Conservation (phyloP, 176 grass and related monocot genomes). For the Phoenix dactylifera region DNA sequence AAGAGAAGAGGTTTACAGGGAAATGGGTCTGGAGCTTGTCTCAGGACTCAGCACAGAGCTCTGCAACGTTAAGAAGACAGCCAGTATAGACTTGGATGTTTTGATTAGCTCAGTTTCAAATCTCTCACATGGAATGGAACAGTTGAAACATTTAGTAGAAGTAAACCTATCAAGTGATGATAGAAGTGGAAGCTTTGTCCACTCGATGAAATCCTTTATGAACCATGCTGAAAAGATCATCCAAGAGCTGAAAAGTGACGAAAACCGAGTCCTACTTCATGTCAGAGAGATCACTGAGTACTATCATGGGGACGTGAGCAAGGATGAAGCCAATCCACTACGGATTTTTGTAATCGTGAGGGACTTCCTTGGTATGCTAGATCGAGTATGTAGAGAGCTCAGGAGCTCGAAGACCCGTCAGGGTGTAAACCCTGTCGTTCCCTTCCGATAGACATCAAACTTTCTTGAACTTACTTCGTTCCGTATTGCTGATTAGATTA, state of each 20-base stretch:
- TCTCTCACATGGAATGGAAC: conserved; percentile 46
- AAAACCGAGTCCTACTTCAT: conserved; percentile 54
- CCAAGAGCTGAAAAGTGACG: conserved; percentile 57
- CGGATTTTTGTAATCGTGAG: conserved; percentile 91
- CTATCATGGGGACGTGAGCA: conserved; percentile 85
- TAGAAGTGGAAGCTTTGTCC: conserved; percentile 31
- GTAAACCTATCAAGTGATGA: conserved; percentile 20
- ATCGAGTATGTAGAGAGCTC: conserved; percentile 76
- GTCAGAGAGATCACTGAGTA: conserved; percentile 89
- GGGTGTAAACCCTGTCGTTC: conserved; percentile 23
- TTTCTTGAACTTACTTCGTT: too few relatives aligned
- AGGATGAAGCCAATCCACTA: conserved; percentile 73
- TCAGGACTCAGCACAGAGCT: conserved; percentile 63
- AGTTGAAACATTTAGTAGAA: conserved; percentile 46
- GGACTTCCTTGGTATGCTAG: conserved; percentile 77
- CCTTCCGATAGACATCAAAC: too few relatives aligned
- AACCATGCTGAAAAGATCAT: conserved; percentile 45
- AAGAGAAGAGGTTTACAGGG: conserved; percentile 20
- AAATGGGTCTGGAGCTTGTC: conserved; percentile 42
- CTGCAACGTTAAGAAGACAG: conserved; percentile 68
- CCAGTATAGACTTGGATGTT: conserved; percentile 76
- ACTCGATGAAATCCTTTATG: conserved; percentile 47
- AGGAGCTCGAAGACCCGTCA: conserved; percentile 32
- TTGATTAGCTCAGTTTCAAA: conserved; percentile 53
- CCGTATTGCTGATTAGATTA: too few relatives aligned